Percentiles rank a stretch among this genome's conserved stretches.
Conservation (phyloP, 257 asterid species). For the Ophiorrhiza pumila region DNA sequence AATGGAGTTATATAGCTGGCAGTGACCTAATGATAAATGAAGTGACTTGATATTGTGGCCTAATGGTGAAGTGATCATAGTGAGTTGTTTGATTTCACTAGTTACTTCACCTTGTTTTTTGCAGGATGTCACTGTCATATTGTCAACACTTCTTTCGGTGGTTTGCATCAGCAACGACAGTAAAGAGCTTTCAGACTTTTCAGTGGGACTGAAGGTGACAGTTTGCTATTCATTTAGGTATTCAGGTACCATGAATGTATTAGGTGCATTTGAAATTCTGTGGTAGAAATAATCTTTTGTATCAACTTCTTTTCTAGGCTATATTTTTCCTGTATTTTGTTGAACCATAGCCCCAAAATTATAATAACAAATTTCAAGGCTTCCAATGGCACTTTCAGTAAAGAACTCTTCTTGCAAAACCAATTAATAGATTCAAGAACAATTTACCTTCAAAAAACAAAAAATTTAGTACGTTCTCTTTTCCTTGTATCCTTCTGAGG, state of each 20-base stretch:
- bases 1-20: neutral
- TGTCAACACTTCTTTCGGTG: conserved; percentile 91
- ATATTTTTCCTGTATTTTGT: neutral
- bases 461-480: neutral
- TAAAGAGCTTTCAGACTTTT: conserved; percentile 65
- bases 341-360: neutral
- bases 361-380: neutral
- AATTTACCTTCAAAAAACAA: neutral
- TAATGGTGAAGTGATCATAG: neutral
- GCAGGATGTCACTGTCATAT: conserved; percentile 82
- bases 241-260: neutral
- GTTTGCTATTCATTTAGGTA: neutral
- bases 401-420: neutral
- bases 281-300: neutral
- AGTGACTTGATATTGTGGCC: neutral
- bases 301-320: neutral
- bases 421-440: neutral
- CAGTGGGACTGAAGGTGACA: conserved; percentile 82
- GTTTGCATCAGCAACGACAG: conserved; percentile 71
- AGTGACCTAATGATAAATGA: neutral
- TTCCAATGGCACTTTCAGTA: neutral
- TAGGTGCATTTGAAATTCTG: neutral
- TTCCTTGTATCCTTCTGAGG: too few species aligned
- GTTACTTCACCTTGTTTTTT: conserved; percentile 24
- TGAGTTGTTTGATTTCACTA: conserved; percentile 10